Evolutionary conservation across 2,329 filamentous ascomycete species (phyloP).

Genomic region (Drechslera avenae): DNA sequence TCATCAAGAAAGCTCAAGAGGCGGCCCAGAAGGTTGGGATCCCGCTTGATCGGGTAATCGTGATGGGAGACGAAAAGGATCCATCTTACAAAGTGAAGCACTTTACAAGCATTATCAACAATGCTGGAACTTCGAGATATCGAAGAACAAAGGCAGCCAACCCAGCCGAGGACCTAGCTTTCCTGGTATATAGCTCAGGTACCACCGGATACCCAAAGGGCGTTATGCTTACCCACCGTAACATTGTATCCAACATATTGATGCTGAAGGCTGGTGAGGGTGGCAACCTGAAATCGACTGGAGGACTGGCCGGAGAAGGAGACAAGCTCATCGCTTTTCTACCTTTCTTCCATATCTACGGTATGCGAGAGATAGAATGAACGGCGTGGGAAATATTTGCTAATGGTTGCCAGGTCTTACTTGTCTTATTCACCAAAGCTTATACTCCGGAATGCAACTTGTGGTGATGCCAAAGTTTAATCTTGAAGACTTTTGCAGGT

Average conservation of each 20-base stretch:
- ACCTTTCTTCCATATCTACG: constrained; percentile 92
- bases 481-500: constrained; percentile 74
- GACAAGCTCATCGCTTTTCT: constrained; percentile 80
- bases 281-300: constrained; percentile 61
- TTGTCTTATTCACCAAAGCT: constrained; percentile 70
- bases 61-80: constrained; percentile 74
- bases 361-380: constrained; percentile 50
- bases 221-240: constrained; percentile 82
- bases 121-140: constrained; percentile 63
- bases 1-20: constrained; percentile 67
- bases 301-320: constrained; percentile 64
- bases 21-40: constrained; percentile 75
- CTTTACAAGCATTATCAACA: constrained; percentile 72
- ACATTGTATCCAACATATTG: constrained; percentile 74
- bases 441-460: constrained; percentile 69
- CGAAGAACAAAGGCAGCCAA: constrained; percentile 64
- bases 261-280: constrained; percentile 51
- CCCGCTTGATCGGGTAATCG: constrained; percentile 70
- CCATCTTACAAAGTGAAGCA: constrained; percentile 66
- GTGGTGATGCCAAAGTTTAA: constrained; percentile 82
- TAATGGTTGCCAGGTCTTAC: constrained; percentile 62
- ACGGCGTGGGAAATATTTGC: neutral
- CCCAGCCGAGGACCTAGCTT: constrained; percentile 75
- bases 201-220: constrained; percentile 92
- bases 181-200: constrained; percentile 85